Base-by-base conservation (phyloP, 2,329 filamentous ascomycete species). In the Endoconidiophora laricicola region DNA sequence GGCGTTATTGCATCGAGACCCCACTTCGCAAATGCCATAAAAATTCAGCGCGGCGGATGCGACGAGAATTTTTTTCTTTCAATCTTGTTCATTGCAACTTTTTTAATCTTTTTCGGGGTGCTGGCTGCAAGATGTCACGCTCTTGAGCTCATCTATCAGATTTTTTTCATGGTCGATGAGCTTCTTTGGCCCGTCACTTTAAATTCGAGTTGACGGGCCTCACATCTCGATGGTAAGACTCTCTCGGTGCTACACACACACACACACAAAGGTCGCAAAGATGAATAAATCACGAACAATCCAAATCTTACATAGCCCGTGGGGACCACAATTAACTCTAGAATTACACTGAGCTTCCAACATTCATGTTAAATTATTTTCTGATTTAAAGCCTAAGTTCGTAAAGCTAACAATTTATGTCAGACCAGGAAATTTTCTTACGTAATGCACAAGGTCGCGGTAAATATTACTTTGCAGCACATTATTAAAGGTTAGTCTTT, bases 221-320 rank as follows among this genome's bases (percentile, higher is more conserved):
- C 2, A 6, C 9, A 38, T 37, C 23, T 36, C 33, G 47, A 44
- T 47, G 47, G 51, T 53, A 53, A 44, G 7, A 43, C 40, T 24
- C 23, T 18, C 23, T 43, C 7, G 2, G 5, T 20, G 20, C 20
- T 12, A 43, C 24, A 33, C 38, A 44, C 16, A 33, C 38, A 44
- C 16, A 41, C 48, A 43, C 29, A n/a, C 24, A 29, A 36, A 38
- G 48, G 47, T 49, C 33, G 39, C 52, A 49, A 49, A 50, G 63
- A 66, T 65, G 63, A 63, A 56, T 50, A 58, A 39, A 49, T 56
- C 62, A 64, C 63, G 71, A 76, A 76, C 73, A 77, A 77, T 78
- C 74, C 74, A 78, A 77, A 65, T 71, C 73, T 71, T 72, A 78
- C 73, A 9, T 63, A 67, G 60, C 62, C 61, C 65, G 69, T 78